Conservation (phyloP, 306 rosid genomes). For the Cucumis hystrix region DNA sequence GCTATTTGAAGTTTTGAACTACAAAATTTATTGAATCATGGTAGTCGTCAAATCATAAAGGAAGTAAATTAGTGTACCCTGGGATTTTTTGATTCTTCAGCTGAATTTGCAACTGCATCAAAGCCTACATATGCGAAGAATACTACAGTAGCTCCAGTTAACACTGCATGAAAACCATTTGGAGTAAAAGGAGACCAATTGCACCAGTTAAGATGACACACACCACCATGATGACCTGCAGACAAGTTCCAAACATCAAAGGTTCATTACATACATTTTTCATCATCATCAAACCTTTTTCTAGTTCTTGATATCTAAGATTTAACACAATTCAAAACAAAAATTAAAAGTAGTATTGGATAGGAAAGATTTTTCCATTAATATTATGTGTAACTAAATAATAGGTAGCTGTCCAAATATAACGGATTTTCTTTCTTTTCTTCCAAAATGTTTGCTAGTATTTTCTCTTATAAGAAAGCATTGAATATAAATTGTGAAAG, state of each 20-base stretch:
- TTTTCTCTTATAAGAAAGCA: background rate
- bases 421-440: background rate
- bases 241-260: conserved; percentile 3
- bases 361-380: background rate
- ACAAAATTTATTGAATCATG: conserved; percentile 2
- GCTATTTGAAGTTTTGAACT: background rate
- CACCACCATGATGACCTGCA: conserved; percentile 70
- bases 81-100: conserved; percentile 92
- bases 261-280: background rate
- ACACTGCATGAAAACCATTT: conserved; percentile 47
- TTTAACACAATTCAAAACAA: background rate
- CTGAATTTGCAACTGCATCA: conserved; percentile 99
- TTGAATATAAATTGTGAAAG: too few species aligned
- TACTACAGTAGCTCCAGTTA: conserved; percentile 93
- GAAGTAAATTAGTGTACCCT: conserved; percentile 42
- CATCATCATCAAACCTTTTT: background rate
- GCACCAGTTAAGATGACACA: conserved; percentile 65
- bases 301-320: background rate
- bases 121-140: conserved; percentile 97
- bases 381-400: background rate
- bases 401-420: background rate
- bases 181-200: conserved; percentile 99
- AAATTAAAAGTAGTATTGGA: background rate
- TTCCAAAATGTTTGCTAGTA: background rate
- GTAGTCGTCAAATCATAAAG: background rate